These are phyloP conservation scores for Solanum habrochaites DNA, from an alignment of 257 asterid species.

Conservation along the genomic window DNA sequence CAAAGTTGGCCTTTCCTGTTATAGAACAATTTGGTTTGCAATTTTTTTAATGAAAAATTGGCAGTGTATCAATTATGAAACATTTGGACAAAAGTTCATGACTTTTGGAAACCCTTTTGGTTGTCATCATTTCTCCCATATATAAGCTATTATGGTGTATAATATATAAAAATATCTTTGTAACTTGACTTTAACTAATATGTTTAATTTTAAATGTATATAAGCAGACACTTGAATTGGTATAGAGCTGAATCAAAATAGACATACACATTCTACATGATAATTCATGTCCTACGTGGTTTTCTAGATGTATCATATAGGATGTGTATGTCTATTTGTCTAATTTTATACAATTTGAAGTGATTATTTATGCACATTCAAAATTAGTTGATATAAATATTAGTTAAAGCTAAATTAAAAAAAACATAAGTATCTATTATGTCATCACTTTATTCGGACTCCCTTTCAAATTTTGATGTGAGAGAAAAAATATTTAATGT, in stretches of 20 bases:
- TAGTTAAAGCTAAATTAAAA: too few relatives aligned
- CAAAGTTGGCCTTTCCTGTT: background rate
- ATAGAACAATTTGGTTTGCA: background rate
- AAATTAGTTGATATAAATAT: too few relatives aligned
- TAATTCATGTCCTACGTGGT: too few relatives aligned
- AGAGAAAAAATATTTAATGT: background rate
- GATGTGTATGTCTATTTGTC: too few relatives aligned
- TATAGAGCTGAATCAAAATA: background rate
- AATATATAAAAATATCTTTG: too few relatives aligned
- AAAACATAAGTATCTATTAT: too few relatives aligned
- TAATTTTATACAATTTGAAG: too few relatives aligned
- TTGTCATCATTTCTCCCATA: background rate
- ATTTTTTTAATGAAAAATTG: background rate
- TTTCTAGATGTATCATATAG: too few relatives aligned
- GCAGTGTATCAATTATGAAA: background rate
- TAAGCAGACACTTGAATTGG: fast-evolving
- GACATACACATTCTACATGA: background rate
- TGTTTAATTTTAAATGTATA: too few relatives aligned
- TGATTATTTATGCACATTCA: background rate
- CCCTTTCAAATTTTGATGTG: background rate
- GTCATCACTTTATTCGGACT: background rate
- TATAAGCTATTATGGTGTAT: too few relatives aligned
- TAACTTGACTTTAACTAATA: too few relatives aligned
- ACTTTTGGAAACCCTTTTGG: background rate
- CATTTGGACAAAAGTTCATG: too few relatives aligned